Evolutionary conservation across 2,329 filamentous ascomycete species (phyloP).

Genomic region (Botryotinia convoluta): DNA sequence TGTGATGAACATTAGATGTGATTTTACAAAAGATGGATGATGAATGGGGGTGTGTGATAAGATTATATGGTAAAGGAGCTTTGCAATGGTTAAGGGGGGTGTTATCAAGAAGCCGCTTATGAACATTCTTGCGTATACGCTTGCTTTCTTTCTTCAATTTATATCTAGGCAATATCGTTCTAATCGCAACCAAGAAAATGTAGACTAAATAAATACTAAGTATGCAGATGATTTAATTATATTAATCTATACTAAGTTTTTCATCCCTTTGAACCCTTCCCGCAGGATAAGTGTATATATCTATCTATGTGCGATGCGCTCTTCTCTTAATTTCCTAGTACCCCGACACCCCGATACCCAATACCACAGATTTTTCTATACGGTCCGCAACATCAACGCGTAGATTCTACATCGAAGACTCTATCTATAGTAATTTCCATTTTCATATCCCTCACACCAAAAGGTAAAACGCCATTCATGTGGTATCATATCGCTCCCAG

Average conservation of each 20-base stretch:
- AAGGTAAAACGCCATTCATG: conserved; percentile 6
- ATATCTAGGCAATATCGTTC: background rate
- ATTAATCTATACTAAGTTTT: background rate
- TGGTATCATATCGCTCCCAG: conserved; percentile 14
- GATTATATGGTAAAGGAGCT: background rate
- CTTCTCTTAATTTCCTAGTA: background rate
- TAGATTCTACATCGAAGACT: background rate
- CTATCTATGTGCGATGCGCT: background rate
- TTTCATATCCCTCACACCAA: background rate
- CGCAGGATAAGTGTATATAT: background rate
- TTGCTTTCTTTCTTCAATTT: rapidly evolving
- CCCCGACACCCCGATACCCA: too few relatives aligned
- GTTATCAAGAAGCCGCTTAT: background rate
- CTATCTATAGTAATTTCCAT: background rate
- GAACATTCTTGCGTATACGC: background rate
- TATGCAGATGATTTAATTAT: background rate
- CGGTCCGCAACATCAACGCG: background rate
- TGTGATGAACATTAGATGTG: background rate
- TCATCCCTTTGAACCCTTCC: background rate
- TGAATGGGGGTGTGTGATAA: background rate
- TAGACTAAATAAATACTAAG: rapidly evolving
- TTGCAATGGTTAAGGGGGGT: background rate
- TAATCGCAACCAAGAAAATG: background rate
- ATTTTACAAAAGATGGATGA: background rate
- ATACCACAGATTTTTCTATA: background rate